Conservation (phyloP, 352 stramenopile species). For the Phytophthora pistaciae region DNA sequence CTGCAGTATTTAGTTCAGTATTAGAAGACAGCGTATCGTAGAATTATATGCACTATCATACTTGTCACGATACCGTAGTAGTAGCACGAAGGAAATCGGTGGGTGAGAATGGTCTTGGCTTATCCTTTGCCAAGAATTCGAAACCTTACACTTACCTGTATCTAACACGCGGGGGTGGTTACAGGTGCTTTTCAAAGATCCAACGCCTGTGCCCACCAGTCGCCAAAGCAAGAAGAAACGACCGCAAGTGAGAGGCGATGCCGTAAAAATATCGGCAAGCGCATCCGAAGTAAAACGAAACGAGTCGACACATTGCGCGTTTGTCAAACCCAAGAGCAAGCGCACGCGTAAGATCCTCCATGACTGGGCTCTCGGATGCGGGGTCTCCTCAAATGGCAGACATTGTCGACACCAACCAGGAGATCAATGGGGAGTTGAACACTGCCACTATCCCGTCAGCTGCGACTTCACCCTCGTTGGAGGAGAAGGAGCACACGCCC, state of each 20-base stretch:
- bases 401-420: background rate
- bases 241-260: background rate
- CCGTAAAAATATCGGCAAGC: conserved; percentile 1
- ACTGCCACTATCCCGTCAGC: background rate
- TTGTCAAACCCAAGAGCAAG: background rate
- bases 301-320: background rate
- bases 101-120: no score
- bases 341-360: background rate
- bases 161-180: background rate
- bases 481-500: background rate
- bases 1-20: no score
- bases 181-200: background rate
- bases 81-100: no score
- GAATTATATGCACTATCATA: no score
- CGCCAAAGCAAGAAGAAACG: background rate
- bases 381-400: background rate
- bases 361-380: background rate
- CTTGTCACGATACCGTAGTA: no score
- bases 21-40: no score
- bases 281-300: background rate
- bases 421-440: background rate
- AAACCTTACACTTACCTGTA: background rate
- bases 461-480: background rate
- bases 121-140: no score
- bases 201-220: background rate